Conservation (phyloP, 495 filamentous ascomycete genomes). For the Podospora conica region DNA sequence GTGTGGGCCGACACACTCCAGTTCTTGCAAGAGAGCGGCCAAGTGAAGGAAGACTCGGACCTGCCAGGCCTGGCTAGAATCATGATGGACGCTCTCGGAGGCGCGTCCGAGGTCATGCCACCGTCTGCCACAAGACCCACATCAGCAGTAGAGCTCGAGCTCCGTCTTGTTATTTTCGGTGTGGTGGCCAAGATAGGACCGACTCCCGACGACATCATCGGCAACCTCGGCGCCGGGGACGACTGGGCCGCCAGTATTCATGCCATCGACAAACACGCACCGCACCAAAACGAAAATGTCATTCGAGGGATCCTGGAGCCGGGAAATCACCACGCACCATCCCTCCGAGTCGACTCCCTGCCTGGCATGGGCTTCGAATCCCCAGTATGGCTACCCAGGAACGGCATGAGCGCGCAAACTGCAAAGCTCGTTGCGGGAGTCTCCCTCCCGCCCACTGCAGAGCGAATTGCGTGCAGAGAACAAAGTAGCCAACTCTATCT, state of each 20-base stretch:
- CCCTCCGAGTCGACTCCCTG: background rate
- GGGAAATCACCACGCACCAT: background rate
- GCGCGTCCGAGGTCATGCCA: background rate
- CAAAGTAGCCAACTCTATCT: background rate
- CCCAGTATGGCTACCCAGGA: background rate
- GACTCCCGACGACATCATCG: background rate
- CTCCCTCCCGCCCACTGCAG: too few species aligned
- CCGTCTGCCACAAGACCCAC: background rate
- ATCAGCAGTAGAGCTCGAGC: background rate
- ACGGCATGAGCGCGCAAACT: too few species aligned
- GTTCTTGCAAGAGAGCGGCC: background rate
- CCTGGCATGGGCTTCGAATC: background rate
- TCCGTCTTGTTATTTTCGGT: background rate
- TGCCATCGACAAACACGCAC: background rate
- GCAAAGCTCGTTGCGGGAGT: too few species aligned
- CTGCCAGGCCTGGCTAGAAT: background rate
- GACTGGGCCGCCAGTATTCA: background rate
- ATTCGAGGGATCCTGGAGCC: background rate
- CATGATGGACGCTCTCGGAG: background rate
- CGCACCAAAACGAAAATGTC: background rate
- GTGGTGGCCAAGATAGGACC: background rate
- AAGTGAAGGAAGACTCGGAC: background rate
- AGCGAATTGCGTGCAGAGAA: background rate
- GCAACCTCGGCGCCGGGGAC: background rate
- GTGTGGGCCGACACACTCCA: conserved; percentile 13